Evolutionary conservation across 306 rosid genomes (phyloP), one percentile per base, ranked within the genome.

Genomic region (Vicia villosa): DNA sequence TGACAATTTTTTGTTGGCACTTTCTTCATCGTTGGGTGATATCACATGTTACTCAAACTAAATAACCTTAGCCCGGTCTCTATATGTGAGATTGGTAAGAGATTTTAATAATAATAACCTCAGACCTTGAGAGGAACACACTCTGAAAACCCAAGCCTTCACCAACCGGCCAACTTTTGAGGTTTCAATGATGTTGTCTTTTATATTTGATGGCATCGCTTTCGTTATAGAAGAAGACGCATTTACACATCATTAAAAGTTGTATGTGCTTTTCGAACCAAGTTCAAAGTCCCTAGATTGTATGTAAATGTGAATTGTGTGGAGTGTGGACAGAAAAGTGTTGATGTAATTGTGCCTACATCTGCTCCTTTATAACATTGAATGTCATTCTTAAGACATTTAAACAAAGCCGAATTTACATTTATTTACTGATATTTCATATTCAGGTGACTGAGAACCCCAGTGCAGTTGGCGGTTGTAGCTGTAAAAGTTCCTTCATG

Each of bases 401-500:
- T 28, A 24, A 72, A 58, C 3, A 1, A 32, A 21, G 36, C 51
- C 24, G 37, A 20, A 22, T 36, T 34, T 20, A 61, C 15, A 56
- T 26, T 16, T 9, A 32, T 24, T 36, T 64, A 77, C 59, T 74
- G 82, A 77, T n/a, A n/a, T 76, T 74, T 73, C 70, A 69, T 59
- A 50, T 74, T 70, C 81, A 90, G 98, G 98, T 90, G 70, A 83
- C 90, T 3, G 88, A 86, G 65, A 94, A 88, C 85, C 96, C 97
- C 58, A 94, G 98, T 73, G 98, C 96, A 14, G 97, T 90, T 26
- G 96, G 96, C 13, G 98, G 97, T 51, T 94, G 98, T 80, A 90
- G 97, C 75, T 90, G 98, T 77, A 88, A 94, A 82, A 82, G 87
- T 76, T 94, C 95, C 64, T 90, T 94, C 87, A 94, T 90, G 97